phyloP scores from a whole-genome alignment of 495 filamentous ascomycete genomes.

The Mycothermus thermophilus region DNA sequence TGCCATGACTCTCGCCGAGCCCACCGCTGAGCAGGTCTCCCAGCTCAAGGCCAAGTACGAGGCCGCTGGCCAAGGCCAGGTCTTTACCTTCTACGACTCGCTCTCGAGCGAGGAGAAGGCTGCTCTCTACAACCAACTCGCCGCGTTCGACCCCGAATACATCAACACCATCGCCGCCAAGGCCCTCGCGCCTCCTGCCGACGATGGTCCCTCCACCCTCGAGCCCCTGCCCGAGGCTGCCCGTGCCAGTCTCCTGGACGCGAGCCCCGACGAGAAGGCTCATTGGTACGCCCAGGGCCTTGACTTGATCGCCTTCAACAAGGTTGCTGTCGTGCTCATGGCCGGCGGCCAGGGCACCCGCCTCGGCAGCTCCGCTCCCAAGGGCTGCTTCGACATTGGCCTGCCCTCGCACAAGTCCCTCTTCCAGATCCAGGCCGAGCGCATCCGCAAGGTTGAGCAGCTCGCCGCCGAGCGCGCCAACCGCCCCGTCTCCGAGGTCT shows the following conservation, averaged over 20 bases:
- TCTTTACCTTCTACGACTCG: conserved; percentile 80
- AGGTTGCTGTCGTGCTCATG: conserved; percentile 92
- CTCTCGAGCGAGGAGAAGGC: conserved; percentile 60
- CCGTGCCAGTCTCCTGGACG: conserved; percentile 84
- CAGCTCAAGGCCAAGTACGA: conserved; percentile 65
- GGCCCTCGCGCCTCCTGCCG: conserved; percentile 60
- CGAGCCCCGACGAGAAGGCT: conserved; percentile 61
- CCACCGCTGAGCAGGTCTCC: conserved; percentile 57
- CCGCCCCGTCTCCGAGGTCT: conserved; percentile 36
- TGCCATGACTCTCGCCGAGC: too few relatives aligned
- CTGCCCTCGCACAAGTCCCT: conserved; percentile 84
- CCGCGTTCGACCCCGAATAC: conserved; percentile 61
- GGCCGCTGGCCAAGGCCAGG: conserved; percentile 70
- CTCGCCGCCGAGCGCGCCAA: conserved; percentile 63
- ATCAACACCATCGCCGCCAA: conserved; percentile 73
- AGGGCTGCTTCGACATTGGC: conserved; percentile 93
- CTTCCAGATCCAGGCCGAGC: conserved; percentile 93
- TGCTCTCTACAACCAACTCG: conserved; percentile 66
- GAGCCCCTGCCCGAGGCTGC: conserved; percentile 86
- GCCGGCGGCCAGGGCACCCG: conserved; percentile 94
- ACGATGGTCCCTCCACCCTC: conserved; percentile 43
- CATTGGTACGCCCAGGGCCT: conserved; percentile 78
- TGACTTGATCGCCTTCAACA: conserved; percentile 70
- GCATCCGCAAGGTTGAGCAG: conserved; percentile 75
- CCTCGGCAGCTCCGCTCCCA: conserved; percentile 85